These are phyloP conservation scores for Daldinia sp. DNA, from an alignment of 2,329 filamentous ascomycete species.

Conservation along the genomic window DNA sequence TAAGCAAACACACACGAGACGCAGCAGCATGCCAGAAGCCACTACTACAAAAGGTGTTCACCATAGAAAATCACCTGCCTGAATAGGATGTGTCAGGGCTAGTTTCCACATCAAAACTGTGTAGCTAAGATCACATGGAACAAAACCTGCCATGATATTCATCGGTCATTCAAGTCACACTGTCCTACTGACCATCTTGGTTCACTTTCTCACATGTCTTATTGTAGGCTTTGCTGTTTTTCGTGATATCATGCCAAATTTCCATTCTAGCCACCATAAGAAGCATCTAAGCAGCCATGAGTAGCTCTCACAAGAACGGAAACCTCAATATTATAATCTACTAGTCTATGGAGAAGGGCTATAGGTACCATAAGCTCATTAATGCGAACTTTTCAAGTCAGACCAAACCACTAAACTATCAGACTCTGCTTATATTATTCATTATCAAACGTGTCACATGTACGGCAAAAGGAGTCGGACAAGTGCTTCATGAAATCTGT, in stretches of 20 bases:
- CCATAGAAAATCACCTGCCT: constrained; percentile 18
- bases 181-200: background rate
- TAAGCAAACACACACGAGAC: background rate
- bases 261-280: background rate
- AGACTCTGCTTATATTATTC: too few species aligned
- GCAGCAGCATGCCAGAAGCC: background rate
- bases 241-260: background rate
- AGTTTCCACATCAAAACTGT: constrained; percentile 14
- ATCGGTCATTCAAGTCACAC: background rate
- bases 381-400: too few species aligned
- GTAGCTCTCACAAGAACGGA: too few species aligned
- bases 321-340: background rate
- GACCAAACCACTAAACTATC: too few species aligned
- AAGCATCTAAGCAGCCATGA: too few species aligned
- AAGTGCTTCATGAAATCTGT: too few species aligned
- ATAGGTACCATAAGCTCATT: too few species aligned
- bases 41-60: background rate
- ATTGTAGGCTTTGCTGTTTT: background rate
- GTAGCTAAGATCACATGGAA: constrained; percentile 25
- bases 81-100: constrained; percentile 12
- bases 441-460: too few species aligned
- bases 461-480: too few species aligned
- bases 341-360: too few species aligned
- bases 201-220: background rate
- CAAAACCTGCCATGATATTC: background rate